phyloP scores from a whole-genome alignment of 116 monocot species.

The Cymodocea nodosa region DNA sequence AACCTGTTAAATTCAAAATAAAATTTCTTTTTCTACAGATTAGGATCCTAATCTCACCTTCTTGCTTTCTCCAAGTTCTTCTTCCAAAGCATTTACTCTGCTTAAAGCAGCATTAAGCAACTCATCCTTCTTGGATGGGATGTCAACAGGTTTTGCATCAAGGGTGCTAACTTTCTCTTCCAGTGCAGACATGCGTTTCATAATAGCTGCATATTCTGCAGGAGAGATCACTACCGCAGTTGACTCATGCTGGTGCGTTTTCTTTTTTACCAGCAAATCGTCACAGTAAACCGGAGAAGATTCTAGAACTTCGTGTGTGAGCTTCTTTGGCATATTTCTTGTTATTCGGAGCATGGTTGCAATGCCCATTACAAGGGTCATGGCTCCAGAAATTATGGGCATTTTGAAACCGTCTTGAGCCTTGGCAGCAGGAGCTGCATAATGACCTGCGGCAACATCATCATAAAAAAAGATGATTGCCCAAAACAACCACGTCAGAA shows the following conservation, averaged over 20 bases:
- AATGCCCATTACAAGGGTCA: constrained; percentile 64
- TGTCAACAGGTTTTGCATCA: constrained; percentile 29
- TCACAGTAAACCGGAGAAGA: not conserved
- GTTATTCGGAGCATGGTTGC: constrained; percentile 44
- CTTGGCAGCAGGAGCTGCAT: not conserved
- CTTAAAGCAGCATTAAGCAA: constrained; percentile 38
- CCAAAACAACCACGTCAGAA: no score
- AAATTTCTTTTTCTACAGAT: no score
- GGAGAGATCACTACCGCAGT: constrained; percentile 13
- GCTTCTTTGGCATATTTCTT: constrained; percentile 29
- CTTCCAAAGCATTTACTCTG: constrained; percentile 41
- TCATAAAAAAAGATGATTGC: no score
- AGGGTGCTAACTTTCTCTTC: constrained; percentile 44
- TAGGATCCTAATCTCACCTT: constrained; percentile 27
- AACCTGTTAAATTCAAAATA: no score
- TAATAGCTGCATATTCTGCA: constrained; percentile 20
- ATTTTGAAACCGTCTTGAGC: constrained; percentile 12
- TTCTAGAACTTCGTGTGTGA: constrained; percentile 2
- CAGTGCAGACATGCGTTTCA: constrained; percentile 52
- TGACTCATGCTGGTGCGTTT: constrained; percentile 1
- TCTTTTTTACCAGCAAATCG: constrained; percentile 8
- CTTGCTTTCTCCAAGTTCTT: constrained; percentile 58
- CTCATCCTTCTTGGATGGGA: constrained; percentile 52
- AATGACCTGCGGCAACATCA: not conserved
- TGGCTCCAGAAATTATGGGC: constrained; percentile 31